Evolutionary conservation across 805 yeast species (phyloP), one percentile per base, ranked within the genome.

Genomic region (Metschnikowia cerradonensis): DNA sequence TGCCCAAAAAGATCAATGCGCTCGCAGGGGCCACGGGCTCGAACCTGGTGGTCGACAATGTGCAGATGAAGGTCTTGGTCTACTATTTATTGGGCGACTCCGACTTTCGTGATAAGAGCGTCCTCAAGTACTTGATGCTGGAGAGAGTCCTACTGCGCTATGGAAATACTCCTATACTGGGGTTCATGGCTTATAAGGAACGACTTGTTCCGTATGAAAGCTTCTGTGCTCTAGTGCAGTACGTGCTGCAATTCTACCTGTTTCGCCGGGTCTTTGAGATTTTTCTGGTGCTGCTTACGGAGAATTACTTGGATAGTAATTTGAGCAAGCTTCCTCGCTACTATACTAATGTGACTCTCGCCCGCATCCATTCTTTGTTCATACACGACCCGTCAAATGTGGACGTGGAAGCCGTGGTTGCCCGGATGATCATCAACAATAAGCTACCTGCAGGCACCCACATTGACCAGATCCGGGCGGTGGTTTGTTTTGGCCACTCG

Each of bases 391-490:
- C 42, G 1, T 22, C 22, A 11, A 49, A 52, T 8, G 39, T 53
- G 19, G 61, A 60, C 26, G 46, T 67, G 15, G 73, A 72, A 51
- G 57, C 53, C 19, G 45, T 68, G 31, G 52, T 72, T 5, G 56
- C 60, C 35, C 58, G 57, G n/a, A 73, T 73, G 77, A 70, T 73
- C 41, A 57, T 62, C 19, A 54, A 53, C 17, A 63, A 66, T 41
- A 71, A 71, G 51, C 59, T 73, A 15, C 68, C 69, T 1, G 40
- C 50, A 10, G 59, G 59, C 13, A 62, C 71, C 6, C 60, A 56
- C 41, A 65, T 73, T 23, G 74, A 73, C 61, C 77, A 73, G 53
- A 39, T 64, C 13, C 51, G 60, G 7, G 55, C 55, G 6, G 35
- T 62, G 6, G 53, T 73, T 36, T 50, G 57, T 3, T 69, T 72